Evolutionary conservation across 2,329 filamentous ascomycete species (phyloP).

Genomic region (Diaporthe sp.): DNA sequence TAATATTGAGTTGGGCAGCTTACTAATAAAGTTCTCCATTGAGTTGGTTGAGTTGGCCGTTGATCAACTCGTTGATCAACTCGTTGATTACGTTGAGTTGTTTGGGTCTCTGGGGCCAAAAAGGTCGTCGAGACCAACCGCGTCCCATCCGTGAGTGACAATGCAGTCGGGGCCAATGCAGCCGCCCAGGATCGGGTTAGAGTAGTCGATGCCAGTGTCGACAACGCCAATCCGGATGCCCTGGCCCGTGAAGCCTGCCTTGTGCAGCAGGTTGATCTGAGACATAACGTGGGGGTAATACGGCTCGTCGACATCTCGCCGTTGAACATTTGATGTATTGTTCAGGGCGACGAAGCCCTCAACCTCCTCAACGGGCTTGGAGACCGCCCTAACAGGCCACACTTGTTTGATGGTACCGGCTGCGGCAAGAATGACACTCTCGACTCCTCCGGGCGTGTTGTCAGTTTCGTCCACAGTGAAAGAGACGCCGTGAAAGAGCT

Average conservation of each 20-base stretch:
- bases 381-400: not conserved
- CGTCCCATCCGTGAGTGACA: not conserved
- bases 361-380: not conserved
- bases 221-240: not conserved
- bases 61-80: too few relatives aligned
- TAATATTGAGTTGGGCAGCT: too few relatives aligned
- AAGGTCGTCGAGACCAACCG: not conserved
- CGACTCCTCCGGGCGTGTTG: not conserved
- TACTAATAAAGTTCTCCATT: too few relatives aligned
- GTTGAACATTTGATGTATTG: not conserved
- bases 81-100: too few relatives aligned
- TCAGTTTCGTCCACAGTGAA: not conserved
- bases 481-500: not conserved
- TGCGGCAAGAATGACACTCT: not conserved
- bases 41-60: too few relatives aligned
- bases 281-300: not conserved
- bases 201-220: not conserved
- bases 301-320: not conserved
- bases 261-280: not conserved
- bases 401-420: not conserved
- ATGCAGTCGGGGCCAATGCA: not conserved
- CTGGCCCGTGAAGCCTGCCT: slow-evolving; percentile 7
- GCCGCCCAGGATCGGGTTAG: not conserved
- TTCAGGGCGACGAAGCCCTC: not conserved
- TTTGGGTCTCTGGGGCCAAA: too few relatives aligned